Percentiles rank a stretch among this genome's conserved stretches.
These are phyloP conservation scores for Tilletia setariae DNA, from an alignment of 1,284 basidiomycete species.

Conservation along the genomic window DNA sequence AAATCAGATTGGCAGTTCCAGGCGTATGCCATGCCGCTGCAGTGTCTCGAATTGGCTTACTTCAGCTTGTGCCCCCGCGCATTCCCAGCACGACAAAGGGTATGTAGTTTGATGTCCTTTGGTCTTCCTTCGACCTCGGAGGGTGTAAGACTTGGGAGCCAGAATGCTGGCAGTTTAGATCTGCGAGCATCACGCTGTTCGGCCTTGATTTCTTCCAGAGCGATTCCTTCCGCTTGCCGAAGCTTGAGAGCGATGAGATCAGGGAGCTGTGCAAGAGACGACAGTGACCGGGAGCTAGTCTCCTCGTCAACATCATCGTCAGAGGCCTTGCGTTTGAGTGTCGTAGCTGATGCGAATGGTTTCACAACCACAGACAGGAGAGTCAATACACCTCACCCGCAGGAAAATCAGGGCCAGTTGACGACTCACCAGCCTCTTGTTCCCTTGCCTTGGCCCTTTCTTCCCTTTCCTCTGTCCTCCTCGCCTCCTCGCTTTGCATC, in stretches of 20 bases:
- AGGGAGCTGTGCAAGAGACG: background rate
- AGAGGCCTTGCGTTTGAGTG: background rate
- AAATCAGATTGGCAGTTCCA: background rate
- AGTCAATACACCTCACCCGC: too few relatives aligned
- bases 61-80: slow-evolving; percentile 17
- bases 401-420: too few relatives aligned
- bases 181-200: slow-evolving; percentile 75
- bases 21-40: background rate
- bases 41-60: background rate
- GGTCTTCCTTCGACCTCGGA: slow-evolving; percentile 56
- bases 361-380: too few relatives aligned
- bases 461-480: background rate
- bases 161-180: slow-evolving; percentile 86
- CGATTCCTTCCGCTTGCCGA: slow-evolving; percentile 73
- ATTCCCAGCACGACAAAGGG: slow-evolving; percentile 72
- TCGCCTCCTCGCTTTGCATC: background rate
- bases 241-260: slow-evolving; percentile 5
- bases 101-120: slow-evolving; percentile 72
- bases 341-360: background rate
- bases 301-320: background rate
- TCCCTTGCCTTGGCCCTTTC: background rate
- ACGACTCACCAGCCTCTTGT: background rate
- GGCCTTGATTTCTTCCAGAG: slow-evolving; percentile 71
- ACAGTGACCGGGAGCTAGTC: too few relatives aligned
- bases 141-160: slow-evolving; percentile 57